Percentiles rank a stretch among this genome's conserved stretches.
These are phyloP conservation scores for Venturia pyrina DNA, from an alignment of 2,329 filamentous ascomycete species.

Conservation along the genomic window DNA sequence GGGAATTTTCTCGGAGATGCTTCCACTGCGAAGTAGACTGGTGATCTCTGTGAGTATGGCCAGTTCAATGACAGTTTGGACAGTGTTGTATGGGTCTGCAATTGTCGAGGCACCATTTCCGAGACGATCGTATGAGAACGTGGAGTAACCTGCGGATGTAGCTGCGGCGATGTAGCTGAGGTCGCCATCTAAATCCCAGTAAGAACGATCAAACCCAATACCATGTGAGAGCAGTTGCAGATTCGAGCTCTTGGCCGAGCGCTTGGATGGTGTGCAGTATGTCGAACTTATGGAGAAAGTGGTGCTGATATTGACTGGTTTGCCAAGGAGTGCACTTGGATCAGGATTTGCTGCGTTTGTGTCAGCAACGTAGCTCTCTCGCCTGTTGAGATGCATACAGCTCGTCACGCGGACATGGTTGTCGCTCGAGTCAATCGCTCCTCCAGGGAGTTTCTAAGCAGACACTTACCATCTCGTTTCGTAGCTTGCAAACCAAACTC, in stretches of 20 bases:
- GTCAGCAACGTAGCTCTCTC: background rate
- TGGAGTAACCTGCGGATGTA: constrained; percentile 27
- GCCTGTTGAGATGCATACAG: too few relatives aligned
- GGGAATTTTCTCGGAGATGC: constrained; percentile 21
- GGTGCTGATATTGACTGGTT: background rate
- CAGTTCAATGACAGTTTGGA: constrained; percentile 29
- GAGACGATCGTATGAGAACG: constrained; percentile 34
- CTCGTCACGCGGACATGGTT: too few relatives aligned
- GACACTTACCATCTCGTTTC: background rate
- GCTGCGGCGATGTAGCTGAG: constrained; percentile 34
- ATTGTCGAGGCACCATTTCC: constrained; percentile 29
- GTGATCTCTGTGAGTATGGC: constrained; percentile 27
- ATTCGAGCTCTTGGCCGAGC: constrained; percentile 15
- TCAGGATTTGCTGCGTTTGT: background rate
- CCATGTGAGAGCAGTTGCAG: constrained; percentile 34
- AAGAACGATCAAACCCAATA: constrained; percentile 28
- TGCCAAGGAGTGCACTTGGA: background rate
- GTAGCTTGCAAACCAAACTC: background rate
- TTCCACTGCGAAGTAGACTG: constrained; percentile 21
- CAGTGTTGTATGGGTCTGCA: constrained; percentile 28
- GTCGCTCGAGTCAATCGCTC: too few relatives aligned
- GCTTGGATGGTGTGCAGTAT: constrained; percentile 6
- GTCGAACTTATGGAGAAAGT: background rate
- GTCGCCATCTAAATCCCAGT: constrained; percentile 29
- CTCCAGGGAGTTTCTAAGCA: background rate